Evolutionary conservation across 192 early-diverging fungal genomes (phyloP).

Genomic region (Kappamyces sp.): DNA sequence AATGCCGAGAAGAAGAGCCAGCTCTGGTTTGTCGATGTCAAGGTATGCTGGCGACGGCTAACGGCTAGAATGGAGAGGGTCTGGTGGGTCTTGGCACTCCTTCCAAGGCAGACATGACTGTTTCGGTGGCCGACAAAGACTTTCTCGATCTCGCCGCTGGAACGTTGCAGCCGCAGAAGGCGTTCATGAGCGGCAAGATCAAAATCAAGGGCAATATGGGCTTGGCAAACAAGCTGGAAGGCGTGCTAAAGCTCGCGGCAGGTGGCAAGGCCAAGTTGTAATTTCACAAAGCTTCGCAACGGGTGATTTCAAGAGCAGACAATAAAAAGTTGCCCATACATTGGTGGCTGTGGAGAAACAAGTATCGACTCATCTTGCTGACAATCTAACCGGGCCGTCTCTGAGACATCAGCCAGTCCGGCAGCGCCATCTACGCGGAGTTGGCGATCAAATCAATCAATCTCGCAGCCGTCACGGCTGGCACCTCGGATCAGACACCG

Average conservation of each 20-base stretch:
- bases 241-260: conserved; percentile 36
- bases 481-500: too few relatives aligned
- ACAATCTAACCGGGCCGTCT: too few relatives aligned
- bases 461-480: too few relatives aligned
- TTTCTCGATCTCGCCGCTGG: conserved; percentile 81
- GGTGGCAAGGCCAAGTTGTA: conserved; percentile 42
- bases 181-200: conserved; percentile 84
- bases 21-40: conserved; percentile 83
- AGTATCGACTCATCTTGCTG: too few relatives aligned
- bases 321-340: too few relatives aligned
- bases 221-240: conserved; percentile 46
- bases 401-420: too few relatives aligned
- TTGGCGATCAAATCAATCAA: too few relatives aligned
- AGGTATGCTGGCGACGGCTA: too few relatives aligned
- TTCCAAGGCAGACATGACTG: conserved; percentile 66
- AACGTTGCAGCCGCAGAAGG: conserved; percentile 83
- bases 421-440: too few relatives aligned
- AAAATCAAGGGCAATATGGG: conserved; percentile 66
- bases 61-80: conserved; percentile 56
- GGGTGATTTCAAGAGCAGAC: too few relatives aligned
- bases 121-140: conserved; percentile 68
- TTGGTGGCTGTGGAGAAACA: too few relatives aligned
- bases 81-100: conserved; percentile 54
- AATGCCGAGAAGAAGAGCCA: conserved; percentile 61
- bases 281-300: conserved; percentile 1